phyloP scores from a whole-genome alignment of 495 filamentous ascomycete genomes.

The Peziza echinospora region DNA sequence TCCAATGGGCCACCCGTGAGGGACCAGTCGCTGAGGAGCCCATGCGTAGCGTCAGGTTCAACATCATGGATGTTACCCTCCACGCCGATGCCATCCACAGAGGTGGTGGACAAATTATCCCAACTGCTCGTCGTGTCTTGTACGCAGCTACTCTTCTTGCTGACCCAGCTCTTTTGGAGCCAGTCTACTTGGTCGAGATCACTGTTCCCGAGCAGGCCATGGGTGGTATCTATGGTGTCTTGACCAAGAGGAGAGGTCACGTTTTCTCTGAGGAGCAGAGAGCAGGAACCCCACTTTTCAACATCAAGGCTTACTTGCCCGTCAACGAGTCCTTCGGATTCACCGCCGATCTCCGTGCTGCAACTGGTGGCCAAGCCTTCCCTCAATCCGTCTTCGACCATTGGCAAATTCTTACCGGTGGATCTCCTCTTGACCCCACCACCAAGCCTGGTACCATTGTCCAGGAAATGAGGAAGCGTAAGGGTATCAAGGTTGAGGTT shows the following conservation, averaged over 20 bases:
- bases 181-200: conserved; percentile 97
- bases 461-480: conserved; percentile 83
- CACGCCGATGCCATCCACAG: conserved; percentile 99
- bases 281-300: conserved; percentile 96
- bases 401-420: conserved; percentile 87
- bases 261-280: conserved; percentile 98
- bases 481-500: conserved; percentile 93
- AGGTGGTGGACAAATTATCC: conserved; percentile 97
- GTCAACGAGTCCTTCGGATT: conserved; percentile 99
- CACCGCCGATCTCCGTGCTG: conserved; percentile 83
- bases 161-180: conserved; percentile 76
- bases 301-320: conserved; percentile 96
- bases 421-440: conserved; percentile 68
- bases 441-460: conserved; percentile 75
- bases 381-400: conserved; percentile 97
- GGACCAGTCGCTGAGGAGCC: conserved; percentile 95
- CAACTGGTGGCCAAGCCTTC: conserved; percentile 95
- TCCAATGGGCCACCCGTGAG: conserved; percentile 98
- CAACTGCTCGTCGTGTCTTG: conserved; percentile 90
- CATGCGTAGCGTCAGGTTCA: conserved; percentile 91
- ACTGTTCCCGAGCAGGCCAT: conserved; percentile 96
- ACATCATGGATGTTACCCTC: conserved; percentile 97
- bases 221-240: conserved; percentile 99
- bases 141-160: conserved; percentile 84
- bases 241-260: conserved; percentile 94